Evolutionary conservation across 371 early-diverging fungal species (phyloP).

Genomic region (Modicella reniformis): DNA sequence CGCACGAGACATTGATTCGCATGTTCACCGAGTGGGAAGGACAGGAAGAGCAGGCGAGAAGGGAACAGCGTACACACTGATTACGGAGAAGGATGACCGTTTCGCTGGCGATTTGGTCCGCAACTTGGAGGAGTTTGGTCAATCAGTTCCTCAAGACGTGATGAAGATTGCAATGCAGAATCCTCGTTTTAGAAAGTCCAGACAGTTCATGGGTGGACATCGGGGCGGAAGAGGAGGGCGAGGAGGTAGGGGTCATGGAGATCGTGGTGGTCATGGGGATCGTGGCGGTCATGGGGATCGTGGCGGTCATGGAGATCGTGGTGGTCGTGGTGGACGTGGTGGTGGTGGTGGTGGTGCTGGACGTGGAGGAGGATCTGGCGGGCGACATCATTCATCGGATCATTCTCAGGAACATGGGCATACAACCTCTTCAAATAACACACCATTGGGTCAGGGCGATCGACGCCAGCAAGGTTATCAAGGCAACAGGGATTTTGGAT

Average conservation of each 20-base stretch:
- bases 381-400: slow-evolving; percentile 24
- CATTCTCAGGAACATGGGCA: slow-evolving; percentile 11
- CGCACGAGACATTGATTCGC: slow-evolving; percentile 81
- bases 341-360: slow-evolving; percentile 56
- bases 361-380: slow-evolving; percentile 33
- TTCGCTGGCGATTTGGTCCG: slow-evolving; percentile 84
- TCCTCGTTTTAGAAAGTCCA: slow-evolving; percentile 67
- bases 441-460: slow-evolving; percentile 38
- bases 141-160: slow-evolving; percentile 70
- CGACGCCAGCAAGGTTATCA: slow-evolving; percentile 15
- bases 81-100: slow-evolving; percentile 78
- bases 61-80: slow-evolving; percentile 77
- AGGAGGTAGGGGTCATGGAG: slow-evolving; percentile 57
- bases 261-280: slow-evolving; percentile 60
- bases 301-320: slow-evolving; percentile 57
- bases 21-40: slow-evolving; percentile 78
- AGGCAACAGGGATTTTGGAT: slow-evolving; percentile 10
- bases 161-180: slow-evolving; percentile 81
- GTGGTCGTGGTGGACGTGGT: slow-evolving; percentile 60
- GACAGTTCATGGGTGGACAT: slow-evolving; percentile 56
- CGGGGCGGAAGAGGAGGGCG: slow-evolving; percentile 40
- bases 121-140: slow-evolving; percentile 75
- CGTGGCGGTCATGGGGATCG: slow-evolving; percentile 53
- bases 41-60: slow-evolving; percentile 81
- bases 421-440: slow-evolving; percentile 36